These are phyloP conservation scores for Fomitopsis palustris DNA, from an alignment of 1,284 basidiomycete species.

Conservation along the genomic window DNA sequence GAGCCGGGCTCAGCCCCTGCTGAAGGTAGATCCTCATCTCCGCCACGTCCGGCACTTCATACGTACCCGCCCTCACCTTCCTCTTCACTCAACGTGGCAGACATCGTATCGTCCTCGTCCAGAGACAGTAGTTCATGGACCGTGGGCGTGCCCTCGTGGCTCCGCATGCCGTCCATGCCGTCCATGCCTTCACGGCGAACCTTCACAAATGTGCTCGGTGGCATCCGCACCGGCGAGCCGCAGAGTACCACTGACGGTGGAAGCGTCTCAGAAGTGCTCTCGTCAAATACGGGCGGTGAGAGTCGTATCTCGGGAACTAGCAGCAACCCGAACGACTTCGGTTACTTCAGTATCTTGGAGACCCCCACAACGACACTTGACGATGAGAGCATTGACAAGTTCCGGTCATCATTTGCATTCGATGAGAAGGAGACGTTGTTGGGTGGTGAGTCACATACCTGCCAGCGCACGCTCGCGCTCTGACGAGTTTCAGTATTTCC, in stretches of 20 bases:
- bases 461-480: conserved; percentile 1
- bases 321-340: conserved; percentile 50
- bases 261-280: conserved; percentile 55
- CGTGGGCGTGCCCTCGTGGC: conserved; percentile 36
- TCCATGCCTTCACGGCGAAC: conserved; percentile 53
- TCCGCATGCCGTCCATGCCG: conserved; percentile 42
- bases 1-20: conserved; percentile 19
- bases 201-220: conserved; percentile 18
- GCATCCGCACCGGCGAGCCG: conserved; percentile 15
- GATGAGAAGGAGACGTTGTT: conserved; percentile 84
- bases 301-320: conserved; percentile 27
- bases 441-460: conserved; percentile 59
- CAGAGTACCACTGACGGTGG: conserved; percentile 18
- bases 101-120: conserved; percentile 29
- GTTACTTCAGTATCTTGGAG: conserved; percentile 71
- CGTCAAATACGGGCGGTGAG: conserved; percentile 37
- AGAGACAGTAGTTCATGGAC: conserved; percentile 44
- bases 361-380: conserved; percentile 61
- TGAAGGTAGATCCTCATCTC: conserved; percentile 14
- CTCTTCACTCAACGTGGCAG: conserved; percentile 39
- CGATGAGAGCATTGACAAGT: conserved; percentile 68
- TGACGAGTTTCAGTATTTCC: conserved; percentile 63
- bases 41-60: conserved; percentile 36
- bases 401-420: conserved; percentile 76
- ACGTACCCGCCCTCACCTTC: conserved; percentile 76